These are phyloP conservation scores for Dictyostelium capitatum DNA, from an alignment of 78 protist species.

Conservation along the genomic window DNA sequence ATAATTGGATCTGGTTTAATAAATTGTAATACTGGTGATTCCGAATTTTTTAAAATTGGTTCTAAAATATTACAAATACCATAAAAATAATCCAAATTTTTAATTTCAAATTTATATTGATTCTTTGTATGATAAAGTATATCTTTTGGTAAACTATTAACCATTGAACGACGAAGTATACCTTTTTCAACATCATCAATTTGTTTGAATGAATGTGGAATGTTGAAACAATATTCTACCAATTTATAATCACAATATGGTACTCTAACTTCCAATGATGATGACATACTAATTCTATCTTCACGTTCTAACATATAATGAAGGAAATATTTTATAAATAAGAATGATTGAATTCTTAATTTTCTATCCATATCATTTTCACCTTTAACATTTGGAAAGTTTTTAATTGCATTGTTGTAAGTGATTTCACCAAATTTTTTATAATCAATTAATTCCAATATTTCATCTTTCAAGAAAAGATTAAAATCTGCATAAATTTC, in stretches of 20 bases:
- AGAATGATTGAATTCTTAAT: not conserved
- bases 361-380: not conserved
- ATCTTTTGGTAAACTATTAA: not conserved
- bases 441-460: not conserved
- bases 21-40: not conserved
- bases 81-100: not conserved
- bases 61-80: not conserved
- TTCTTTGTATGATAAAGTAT: not conserved
- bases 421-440: not conserved
- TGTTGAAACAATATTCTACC: conserved; percentile 9
- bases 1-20: not conserved
- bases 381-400: not conserved
- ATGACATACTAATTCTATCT: conserved; percentile 3
- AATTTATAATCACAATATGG: conserved; percentile 14
- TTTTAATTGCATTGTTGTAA: not conserved
- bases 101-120: not conserved
- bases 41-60: not conserved
- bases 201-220: not conserved
- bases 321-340: not conserved
- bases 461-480: not conserved
- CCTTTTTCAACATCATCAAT: conserved; percentile 7
- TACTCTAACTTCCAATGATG: not conserved
- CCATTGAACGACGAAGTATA: conserved; percentile 9
- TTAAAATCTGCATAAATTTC: not conserved
- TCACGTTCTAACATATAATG: not conserved